A percentile compares a stretch with the other conserved stretches of the same genome.
Evolutionary conservation across 805 yeast genomes (phyloP).

Genomic region (Yarrowia divulgata): DNA sequence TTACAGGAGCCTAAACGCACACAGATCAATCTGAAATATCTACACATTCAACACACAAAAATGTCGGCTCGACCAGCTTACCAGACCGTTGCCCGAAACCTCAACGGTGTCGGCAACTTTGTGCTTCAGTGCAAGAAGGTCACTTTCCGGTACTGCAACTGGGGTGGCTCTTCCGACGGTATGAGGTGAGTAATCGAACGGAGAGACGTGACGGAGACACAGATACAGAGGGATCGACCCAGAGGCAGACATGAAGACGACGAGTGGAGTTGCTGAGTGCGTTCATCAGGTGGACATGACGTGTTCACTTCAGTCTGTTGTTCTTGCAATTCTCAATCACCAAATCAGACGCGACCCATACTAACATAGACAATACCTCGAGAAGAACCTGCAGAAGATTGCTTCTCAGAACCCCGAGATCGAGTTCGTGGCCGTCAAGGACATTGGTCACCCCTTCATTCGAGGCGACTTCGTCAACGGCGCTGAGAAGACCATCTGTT

Average conservation of each 20-base stretch:
- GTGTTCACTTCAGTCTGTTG: neutral
- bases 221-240: neutral
- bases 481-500: slow-evolving; percentile 68
- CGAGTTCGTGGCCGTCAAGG: slow-evolving; percentile 72
- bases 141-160: slow-evolving; percentile 83
- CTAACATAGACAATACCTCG: slow-evolving; percentile 62
- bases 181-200: slow-evolving; percentile 52
- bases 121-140: slow-evolving; percentile 68
- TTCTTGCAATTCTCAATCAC: too few relatives aligned
- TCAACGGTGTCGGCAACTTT: slow-evolving; percentile 51
- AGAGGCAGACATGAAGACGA: too few relatives aligned
- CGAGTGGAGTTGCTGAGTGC: too few relatives aligned
- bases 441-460: slow-evolving; percentile 83
- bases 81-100: slow-evolving; percentile 41
- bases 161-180: slow-evolving; percentile 95
- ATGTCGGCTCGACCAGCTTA: slow-evolving; percentile 37
- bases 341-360: neutral
- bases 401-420: slow-evolving; percentile 70
- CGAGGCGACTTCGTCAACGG: slow-evolving; percentile 63
- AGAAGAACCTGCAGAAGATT: slow-evolving; percentile 58
- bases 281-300: too few relatives aligned
- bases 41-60: slow-evolving; percentile 11
- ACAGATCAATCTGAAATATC: slow-evolving; percentile 31
- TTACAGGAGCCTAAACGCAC: slow-evolving; percentile 18
- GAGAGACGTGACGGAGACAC: neutral